Conservation (phyloP, 2,329 filamentous ascomycete species). For the Pseudopithomyces chartarum region DNA sequence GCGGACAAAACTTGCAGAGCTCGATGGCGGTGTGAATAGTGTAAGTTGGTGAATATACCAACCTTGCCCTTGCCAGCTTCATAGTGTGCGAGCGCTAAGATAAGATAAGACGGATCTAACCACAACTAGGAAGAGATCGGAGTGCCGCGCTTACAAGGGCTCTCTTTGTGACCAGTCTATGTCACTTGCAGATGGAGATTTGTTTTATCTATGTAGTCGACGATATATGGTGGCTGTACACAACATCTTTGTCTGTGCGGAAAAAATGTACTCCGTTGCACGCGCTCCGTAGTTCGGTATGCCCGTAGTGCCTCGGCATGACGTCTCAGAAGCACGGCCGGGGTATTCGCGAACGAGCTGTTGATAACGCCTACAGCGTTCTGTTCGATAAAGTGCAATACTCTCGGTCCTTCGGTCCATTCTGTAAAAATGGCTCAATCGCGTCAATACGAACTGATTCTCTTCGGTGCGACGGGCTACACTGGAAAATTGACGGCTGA, state of each 20-base stretch:
- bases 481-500: slow-evolving; percentile 79
- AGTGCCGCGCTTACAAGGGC: neutral
- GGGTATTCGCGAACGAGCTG: neutral
- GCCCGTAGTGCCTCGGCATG: slow-evolving; percentile 13
- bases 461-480: slow-evolving; percentile 77
- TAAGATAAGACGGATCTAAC: neutral
- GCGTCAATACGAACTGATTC: slow-evolving; percentile 66
- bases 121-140: neutral
- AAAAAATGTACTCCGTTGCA: neutral
- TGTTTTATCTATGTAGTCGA: too few relatives aligned
- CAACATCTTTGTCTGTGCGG: neutral
- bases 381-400: neutral
- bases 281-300: neutral
- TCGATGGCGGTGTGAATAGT: slow-evolving; percentile 4
- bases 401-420: neutral
- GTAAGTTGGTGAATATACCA: neutral
- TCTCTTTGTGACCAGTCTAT: neutral
- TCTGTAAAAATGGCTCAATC: slow-evolving; percentile 30
- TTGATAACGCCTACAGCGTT: neutral
- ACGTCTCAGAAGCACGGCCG: slow-evolving; percentile 1
- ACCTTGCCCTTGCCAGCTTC: slow-evolving; percentile 3
- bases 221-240: too few relatives aligned
- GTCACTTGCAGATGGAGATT: too few relatives aligned
- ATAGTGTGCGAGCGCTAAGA: slow-evolving; percentile 7
- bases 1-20: neutral